Evolutionary conservation across 371 early-diverging fungal genomes (phyloP).

Genomic region (Umbelopsis sp.): DNA sequence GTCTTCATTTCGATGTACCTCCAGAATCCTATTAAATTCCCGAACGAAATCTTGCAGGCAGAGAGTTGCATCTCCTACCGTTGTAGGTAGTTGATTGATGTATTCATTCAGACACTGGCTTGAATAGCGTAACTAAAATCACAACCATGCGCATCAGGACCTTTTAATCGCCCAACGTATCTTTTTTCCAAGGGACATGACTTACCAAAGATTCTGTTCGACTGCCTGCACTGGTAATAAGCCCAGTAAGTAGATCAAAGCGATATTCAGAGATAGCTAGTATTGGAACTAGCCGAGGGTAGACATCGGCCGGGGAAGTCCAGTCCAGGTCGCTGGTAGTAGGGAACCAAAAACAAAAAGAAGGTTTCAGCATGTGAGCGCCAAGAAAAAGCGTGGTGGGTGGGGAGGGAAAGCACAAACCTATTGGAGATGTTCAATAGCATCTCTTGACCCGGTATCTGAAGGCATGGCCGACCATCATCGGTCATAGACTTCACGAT

Average conservation of each 20-base stretch:
- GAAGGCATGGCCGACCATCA: conserved; percentile 2
- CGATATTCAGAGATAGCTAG: conserved; percentile 62
- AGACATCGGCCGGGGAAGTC: conserved; percentile 69
- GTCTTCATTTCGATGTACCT: conserved; percentile 58
- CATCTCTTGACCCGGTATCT: conserved; percentile 32
- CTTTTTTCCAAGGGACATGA: neutral
- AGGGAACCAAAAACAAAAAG: conserved; percentile 6
- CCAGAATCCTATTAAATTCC: conserved; percentile 39
- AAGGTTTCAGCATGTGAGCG: neutral
- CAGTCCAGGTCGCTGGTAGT: conserved; percentile 55
- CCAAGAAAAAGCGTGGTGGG: neutral
- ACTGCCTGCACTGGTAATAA: conserved; percentile 80
- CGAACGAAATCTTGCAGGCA: conserved; percentile 34
- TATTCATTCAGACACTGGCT: conserved; percentile 69
- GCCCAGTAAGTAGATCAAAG: conserved; percentile 63
- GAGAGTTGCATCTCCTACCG: conserved; percentile 16
- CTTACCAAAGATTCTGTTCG: conserved; percentile 78
- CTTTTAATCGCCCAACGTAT: neutral
- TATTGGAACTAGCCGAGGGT: conserved; percentile 62
- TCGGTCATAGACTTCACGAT: conserved; percentile 35
- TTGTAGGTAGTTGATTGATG: conserved; percentile 48
- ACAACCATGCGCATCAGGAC: neutral
- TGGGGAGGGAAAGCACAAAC: conserved; percentile 21
- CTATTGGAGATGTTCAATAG: conserved; percentile 30
- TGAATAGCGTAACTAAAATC: conserved; percentile 66